Base-by-base conservation (phyloP, 495 filamentous ascomycete genomes). In the Staphylotrichum longicolle region DNA sequence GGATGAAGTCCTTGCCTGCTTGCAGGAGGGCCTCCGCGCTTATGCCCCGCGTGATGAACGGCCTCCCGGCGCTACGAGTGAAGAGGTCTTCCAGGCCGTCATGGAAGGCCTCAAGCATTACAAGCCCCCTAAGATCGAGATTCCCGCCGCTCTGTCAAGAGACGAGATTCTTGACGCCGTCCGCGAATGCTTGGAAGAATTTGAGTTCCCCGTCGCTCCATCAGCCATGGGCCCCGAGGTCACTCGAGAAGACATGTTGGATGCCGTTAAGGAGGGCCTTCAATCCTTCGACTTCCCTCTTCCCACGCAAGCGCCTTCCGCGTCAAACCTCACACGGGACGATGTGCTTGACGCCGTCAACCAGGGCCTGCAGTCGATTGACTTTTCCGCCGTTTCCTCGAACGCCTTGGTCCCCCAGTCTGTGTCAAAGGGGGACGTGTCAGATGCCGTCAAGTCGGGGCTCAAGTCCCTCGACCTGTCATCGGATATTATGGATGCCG, bases 11-110 rank as follows among this genome's bases (percentile, higher is more conserved):
- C 81, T 97, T 1, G 84, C 88, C 35, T 93, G 90, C 64, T 78
- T 97, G 30, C 83, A 86, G 61, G 88, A 97, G 71, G 93, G 93
- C 5, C 78, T 97, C 8, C 85, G 88, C 64, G 82, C 88, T 37
- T 93, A 92, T 63, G 81, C 85, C 44, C 86, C 86, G 2, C 79
- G 78, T 49, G 66, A 79, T 3, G 71, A 78, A 15, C 61, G 60
- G 1, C 69, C 71, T 2, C 62, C 73, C 20, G 82, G 80, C 12
- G 84, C 88, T 12, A 88, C 84, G 14, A 85, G 86, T 60, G 89
- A 93, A 0, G 90, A 96, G 63, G 86, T 96, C 8, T 83, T 91
- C 57, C 81, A 86, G 40, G 90, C 90, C 48, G 87, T 97, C n/a
- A 83, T 88, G 41, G 86, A 91, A 65, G 91, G 89, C 8, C 71